A percentile compares a stretch with the other conserved stretches of the same genome.
Evolutionary conservation across 1,284 basidiomycete genomes (phyloP).

Genomic region (Rhodotorula sp.): DNA sequence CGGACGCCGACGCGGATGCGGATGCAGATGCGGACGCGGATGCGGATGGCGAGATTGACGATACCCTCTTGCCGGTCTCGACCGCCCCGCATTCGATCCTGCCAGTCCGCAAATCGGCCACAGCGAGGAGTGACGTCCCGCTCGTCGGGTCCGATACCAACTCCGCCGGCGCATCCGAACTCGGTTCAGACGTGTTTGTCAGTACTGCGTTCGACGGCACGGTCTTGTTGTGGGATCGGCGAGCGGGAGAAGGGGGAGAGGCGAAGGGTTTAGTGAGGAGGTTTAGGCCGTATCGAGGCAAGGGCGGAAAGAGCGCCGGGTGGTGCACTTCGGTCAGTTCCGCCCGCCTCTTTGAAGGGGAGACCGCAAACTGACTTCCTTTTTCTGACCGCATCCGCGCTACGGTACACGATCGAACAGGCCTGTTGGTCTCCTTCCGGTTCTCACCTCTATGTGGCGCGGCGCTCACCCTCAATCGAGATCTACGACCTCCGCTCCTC

Average conservation of each 20-base stretch:
- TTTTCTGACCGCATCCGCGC: not conserved
- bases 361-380: not conserved
- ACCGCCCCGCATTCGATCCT: constrained; percentile 18
- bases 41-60: constrained; percentile 23
- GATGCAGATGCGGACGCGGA: constrained; percentile 19
- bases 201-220: constrained; percentile 91
- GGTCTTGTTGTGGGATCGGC: constrained; percentile 84
- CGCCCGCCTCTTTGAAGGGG: no score
- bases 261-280: constrained; percentile 50
- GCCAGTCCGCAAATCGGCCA: constrained; percentile 9
- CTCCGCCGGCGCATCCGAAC: constrained; percentile 52
- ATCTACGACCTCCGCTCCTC: constrained; percentile 85
- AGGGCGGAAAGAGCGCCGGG: constrained; percentile 50
- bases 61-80: constrained; percentile 2
- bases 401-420: constrained; percentile 52
- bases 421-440: constrained; percentile 94
- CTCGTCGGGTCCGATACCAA: not conserved
- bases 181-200: constrained; percentile 81
- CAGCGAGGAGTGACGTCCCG: constrained; percentile 4
- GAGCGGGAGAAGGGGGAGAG: constrained; percentile 58
- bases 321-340: constrained; percentile 82
- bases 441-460: constrained; percentile 82
- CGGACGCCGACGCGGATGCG: constrained; percentile 30
- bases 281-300: constrained; percentile 5
- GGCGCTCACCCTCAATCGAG: constrained; percentile 86